Conservation (phyloP, 2,329 filamentous ascomycete genomes). For the Trichoderma simmonsii region DNA sequence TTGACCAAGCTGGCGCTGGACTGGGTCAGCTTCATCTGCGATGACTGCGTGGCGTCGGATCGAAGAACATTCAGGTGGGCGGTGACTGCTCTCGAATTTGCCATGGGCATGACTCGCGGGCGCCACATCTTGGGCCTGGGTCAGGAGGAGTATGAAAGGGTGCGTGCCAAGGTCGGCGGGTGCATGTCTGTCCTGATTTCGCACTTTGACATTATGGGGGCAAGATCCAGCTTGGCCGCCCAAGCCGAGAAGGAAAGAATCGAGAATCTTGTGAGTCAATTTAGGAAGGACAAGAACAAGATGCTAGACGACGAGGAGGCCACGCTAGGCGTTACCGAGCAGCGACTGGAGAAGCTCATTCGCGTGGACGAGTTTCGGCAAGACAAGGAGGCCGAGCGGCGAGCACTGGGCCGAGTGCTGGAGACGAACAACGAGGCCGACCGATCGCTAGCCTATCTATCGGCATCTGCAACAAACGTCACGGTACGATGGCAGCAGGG, state of each 20-base stretch:
- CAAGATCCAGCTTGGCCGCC: slow-evolving; percentile 85
- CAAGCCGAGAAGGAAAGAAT: slow-evolving; percentile 88
- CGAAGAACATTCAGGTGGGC: slow-evolving; percentile 97
- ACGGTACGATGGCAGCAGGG: slow-evolving; percentile 97
- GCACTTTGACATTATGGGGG: slow-evolving; percentile 99
- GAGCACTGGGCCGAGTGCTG: slow-evolving; percentile 83
- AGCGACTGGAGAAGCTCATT: slow-evolving; percentile 69
- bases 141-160: slow-evolving; percentile 78
- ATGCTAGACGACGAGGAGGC: slow-evolving; percentile 82
- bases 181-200: slow-evolving; percentile 98
- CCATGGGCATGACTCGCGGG: slow-evolving; percentile 94
- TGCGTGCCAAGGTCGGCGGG: slow-evolving; percentile 86
- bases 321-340: slow-evolving; percentile 66
- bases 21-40: slow-evolving; percentile 97
- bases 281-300: slow-evolving; percentile 72
- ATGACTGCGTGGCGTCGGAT: slow-evolving; percentile 92
- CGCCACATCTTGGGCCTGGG: slow-evolving; percentile 89
- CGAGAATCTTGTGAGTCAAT: slow-evolving; percentile 74
- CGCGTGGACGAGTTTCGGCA: slow-evolving; percentile 76
- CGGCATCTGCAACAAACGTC: slow-evolving; percentile 90
- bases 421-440: slow-evolving; percentile 96
- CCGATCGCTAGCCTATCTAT: slow-evolving; percentile 88
- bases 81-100: slow-evolving; percentile 90
- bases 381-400: slow-evolving; percentile 77
- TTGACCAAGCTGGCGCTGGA: slow-evolving; percentile 89